Evolutionary conservation across 1,284 basidiomycete species (phyloP).

Genomic region (Cryptococcus sp.): DNA sequence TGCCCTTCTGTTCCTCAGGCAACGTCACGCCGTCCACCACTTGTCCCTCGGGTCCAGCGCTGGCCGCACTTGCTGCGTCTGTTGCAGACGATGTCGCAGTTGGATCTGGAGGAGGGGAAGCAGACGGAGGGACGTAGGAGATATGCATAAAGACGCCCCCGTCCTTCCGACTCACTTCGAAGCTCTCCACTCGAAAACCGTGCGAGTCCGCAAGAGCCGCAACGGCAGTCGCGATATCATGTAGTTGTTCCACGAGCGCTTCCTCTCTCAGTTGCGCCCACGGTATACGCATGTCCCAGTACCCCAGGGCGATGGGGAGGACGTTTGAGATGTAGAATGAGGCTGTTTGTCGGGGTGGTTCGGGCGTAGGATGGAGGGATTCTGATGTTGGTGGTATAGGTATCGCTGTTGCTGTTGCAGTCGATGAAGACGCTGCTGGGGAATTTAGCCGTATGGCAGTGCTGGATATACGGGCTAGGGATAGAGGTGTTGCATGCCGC

Average conservation of each 20-base stretch:
- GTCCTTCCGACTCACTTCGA: conserved; percentile 49
- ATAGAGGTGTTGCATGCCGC: neutral
- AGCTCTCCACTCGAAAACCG: conserved; percentile 48
- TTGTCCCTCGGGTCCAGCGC: neutral
- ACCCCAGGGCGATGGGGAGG: conserved; percentile 46
- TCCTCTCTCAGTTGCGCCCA: conserved; percentile 45
- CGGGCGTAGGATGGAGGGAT: neutral
- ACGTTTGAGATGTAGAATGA: conserved; percentile 54
- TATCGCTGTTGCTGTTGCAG: neutral
- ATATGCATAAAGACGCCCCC: conserved; percentile 81
- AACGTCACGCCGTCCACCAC: conserved; percentile 10
- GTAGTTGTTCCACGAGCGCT: conserved; percentile 46
- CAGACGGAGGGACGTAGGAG: conserved; percentile 59
- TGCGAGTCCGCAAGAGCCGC: conserved; percentile 16
- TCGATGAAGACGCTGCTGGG: neutral
- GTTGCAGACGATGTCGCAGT: neutral
- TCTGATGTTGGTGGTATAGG: neutral
- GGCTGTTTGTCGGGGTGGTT: conserved; percentile 31
- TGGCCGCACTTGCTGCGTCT: neutral
- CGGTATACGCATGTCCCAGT: conserved; percentile 46
- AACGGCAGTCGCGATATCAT: conserved; percentile 41
- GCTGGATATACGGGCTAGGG: neutral
- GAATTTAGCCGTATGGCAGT: neutral
- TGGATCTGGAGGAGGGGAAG: neutral
- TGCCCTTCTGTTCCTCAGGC: conserved; percentile 27